Percentiles rank a stretch among this genome's conserved stretches.
Evolutionary conservation across 2,329 filamentous ascomycete genomes (phyloP).

Genomic region (Xylariaceae sp.): DNA sequence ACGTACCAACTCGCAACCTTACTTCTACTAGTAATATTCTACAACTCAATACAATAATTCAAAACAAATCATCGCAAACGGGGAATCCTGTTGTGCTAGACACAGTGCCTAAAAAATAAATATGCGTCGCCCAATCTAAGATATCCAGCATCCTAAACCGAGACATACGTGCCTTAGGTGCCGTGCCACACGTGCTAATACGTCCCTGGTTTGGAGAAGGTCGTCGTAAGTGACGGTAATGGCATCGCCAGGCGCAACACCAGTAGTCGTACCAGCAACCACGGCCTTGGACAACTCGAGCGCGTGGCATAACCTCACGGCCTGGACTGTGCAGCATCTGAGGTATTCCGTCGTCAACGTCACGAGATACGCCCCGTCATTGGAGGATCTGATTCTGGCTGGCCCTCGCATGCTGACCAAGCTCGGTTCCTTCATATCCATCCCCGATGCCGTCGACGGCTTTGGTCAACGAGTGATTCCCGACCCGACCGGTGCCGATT

Average conservation of each 20-base stretch:
- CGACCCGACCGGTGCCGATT: conserved; percentile 36
- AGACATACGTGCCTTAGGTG: neutral
- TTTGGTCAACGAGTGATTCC: conserved; percentile 55
- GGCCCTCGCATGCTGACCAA: conserved; percentile 72
- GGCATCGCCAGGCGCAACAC: conserved; percentile 36
- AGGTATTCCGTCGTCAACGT: conserved; percentile 54
- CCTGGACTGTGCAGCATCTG: conserved; percentile 53
- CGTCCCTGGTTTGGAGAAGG: too few species aligned
- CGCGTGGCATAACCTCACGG: conserved; percentile 57
- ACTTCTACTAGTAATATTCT: too few species aligned
- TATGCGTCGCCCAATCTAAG: conserved; percentile 19
- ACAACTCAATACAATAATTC: neutral
- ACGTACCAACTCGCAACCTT: too few species aligned
- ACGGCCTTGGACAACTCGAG: conserved; percentile 45
- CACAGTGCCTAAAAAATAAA: neutral
- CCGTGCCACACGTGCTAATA: too few species aligned
- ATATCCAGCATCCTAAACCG: conserved; percentile 13
- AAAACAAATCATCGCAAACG: neutral
- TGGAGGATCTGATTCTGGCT: conserved; percentile 70
- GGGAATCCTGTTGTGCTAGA: neutral
- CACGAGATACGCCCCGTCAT: conserved; percentile 62
- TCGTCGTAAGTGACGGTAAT: too few species aligned
- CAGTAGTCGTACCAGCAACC: conserved; percentile 31
- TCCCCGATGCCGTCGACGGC: conserved; percentile 63
- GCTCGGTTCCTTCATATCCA: conserved; percentile 58